Evolutionary conservation across 164 flowering plant genomes (phyloP).

Genomic region (Magnolia officinalis): DNA sequence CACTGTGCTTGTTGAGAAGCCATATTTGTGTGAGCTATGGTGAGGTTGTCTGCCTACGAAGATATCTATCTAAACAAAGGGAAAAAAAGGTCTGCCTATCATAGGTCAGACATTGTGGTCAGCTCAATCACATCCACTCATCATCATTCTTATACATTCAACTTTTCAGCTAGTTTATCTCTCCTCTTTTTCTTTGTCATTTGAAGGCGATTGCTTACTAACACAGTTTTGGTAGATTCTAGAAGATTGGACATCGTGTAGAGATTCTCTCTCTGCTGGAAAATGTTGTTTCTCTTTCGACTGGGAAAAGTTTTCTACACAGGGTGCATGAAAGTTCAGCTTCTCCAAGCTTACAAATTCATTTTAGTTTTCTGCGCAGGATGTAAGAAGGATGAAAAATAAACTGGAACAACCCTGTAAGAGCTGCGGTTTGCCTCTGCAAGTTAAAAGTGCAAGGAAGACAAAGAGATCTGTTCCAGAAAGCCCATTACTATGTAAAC

Average conservation of each 20-base stretch:
- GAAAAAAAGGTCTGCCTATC: neutral
- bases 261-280: neutral
- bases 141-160: neutral
- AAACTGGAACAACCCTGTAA: slow-evolving; percentile 42
- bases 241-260: neutral
- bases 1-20: too few species aligned
- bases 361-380: slow-evolving; percentile 35
- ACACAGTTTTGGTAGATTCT: neutral
- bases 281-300: neutral
- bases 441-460: slow-evolving; percentile 48
- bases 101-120: neutral
- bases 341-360: neutral
- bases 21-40: too few species aligned
- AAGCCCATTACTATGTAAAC: slow-evolving; percentile 53
- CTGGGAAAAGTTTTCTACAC: neutral
- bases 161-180: neutral
- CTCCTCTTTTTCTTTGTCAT: neutral
- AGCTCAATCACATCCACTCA: neutral
- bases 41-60: too few species aligned
- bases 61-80: neutral
- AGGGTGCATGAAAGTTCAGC: neutral
- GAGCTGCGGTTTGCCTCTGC: slow-evolving; percentile 60
- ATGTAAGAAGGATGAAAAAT: slow-evolving; percentile 21
- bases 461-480: slow-evolving; percentile 30
- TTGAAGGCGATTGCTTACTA: neutral